Evolutionary conservation across 768 basidiomycete genomes (phyloP).

Genomic region (Boletus barrowsii): DNA sequence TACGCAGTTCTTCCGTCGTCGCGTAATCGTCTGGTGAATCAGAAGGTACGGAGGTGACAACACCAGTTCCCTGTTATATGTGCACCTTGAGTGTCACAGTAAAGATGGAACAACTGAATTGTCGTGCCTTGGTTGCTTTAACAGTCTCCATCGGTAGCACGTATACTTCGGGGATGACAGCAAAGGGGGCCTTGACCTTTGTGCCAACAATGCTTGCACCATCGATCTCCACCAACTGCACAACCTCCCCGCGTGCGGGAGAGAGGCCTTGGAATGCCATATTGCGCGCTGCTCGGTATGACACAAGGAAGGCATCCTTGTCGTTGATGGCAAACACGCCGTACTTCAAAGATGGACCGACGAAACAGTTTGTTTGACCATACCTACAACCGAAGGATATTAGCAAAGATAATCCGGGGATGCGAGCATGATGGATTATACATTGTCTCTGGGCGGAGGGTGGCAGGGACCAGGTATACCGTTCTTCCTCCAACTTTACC

Average conservation of each 20-base stretch:
- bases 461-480: constrained; percentile 93
- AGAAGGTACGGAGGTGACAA: constrained; percentile 96
- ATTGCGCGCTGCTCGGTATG: constrained; percentile 88
- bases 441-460: constrained; percentile 96
- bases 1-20: constrained; percentile 86
- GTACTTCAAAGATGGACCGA: constrained; percentile 87
- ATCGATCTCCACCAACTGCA: constrained; percentile 72
- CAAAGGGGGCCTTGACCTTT: constrained; percentile 84
- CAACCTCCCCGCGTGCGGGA: constrained; percentile 64
- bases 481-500: constrained; percentile 73
- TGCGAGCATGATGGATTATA: constrained; percentile 34
- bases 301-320: constrained; percentile 85
- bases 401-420: not conserved
- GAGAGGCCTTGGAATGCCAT: constrained; percentile 95
- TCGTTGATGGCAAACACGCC: constrained; percentile 88
- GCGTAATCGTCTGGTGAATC: constrained; percentile 97
- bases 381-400: constrained; percentile 53
- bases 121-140: constrained; percentile 79
- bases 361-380: constrained; percentile 98
- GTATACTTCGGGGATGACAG: constrained; percentile 81
- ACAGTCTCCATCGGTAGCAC: constrained; percentile 99
- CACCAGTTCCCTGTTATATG: constrained; percentile 79
- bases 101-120: not conserved
- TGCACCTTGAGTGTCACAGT: constrained; percentile 1
- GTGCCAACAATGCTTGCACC: constrained; percentile 84